Evolutionary conservation across 768 basidiomycete genomes (phyloP), one percentile per base, ranked within the genome.

Genomic region (Rhizopogon sp.): DNA sequence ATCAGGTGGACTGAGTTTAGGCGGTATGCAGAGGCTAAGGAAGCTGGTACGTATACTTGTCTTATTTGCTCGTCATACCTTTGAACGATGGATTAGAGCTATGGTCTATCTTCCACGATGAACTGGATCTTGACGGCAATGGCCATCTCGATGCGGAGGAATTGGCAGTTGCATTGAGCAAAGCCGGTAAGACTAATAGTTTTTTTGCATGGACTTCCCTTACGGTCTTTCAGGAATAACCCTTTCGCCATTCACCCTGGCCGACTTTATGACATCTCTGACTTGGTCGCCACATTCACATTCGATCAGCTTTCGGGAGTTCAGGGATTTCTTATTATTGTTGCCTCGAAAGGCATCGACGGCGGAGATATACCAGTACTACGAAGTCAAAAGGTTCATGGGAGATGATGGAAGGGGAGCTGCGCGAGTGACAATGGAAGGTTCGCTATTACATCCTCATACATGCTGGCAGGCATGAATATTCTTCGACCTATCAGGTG

Each of bases 21-120:
- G 66, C 71, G 79, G 56, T 94, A 91, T 65, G 88, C 87, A 43
- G 81, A 87, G 58, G 78, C 78, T 54, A 93, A 94, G 72, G 92
- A 93, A 80, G 79, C 75, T 52, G 92, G 91, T 87, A 65, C 64
- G 82, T 78, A 53, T 55, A 33, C 25, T 57, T 56, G 50, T 58
- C 43, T 58, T 49, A 20, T 56, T 35, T 50, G 49, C 56, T 29
- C 20, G 44, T 58, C 39, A 60, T 56, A 58, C 49, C 39, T 58
- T 69, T 56, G 60, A 46, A 13, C 43, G 52, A 55, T 53, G 43
- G 54, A 42, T 47, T 55, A 92, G 93, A 96, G 70, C 76, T 97
- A 20, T 97, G 95, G 95, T 76, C 82, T 50, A 85, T 94, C 53
- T 97, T 97, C 70, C 90, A 91, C 60, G 79, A 93, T 64, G 89